Evolutionary conservation across 352 stramenopile species (phyloP).

Genomic region (Pythium rhizo-oryzae): DNA sequence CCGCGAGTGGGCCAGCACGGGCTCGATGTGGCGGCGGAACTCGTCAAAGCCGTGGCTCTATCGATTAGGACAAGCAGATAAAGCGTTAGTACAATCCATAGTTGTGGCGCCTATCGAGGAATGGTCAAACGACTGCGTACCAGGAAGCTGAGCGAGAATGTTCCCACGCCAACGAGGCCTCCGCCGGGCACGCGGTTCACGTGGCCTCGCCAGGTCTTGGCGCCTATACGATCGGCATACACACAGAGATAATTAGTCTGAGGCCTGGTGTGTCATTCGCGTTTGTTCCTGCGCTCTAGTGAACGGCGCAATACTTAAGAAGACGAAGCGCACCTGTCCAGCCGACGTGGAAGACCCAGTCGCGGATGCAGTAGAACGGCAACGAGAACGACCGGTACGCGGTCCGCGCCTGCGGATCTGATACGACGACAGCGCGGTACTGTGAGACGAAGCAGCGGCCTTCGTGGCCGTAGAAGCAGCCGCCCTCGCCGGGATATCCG

Average conservation of each 20-base stretch:
- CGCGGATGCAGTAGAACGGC: slow-evolving; percentile 75
- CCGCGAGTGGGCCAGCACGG: slow-evolving; percentile 62
- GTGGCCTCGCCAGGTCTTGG: slow-evolving; percentile 62
- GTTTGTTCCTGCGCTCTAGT: too few relatives aligned
- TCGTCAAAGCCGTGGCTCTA: slow-evolving; percentile 79
- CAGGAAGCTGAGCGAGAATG: slow-evolving; percentile 64
- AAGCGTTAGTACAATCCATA: neutral
- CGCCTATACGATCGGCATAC: slow-evolving; percentile 33
- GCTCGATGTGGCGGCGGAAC: slow-evolving; percentile 66
- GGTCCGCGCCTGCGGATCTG: slow-evolving; percentile 33
- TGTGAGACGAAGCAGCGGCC: slow-evolving; percentile 77
- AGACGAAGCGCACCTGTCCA: slow-evolving; percentile 48
- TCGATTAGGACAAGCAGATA: neutral
- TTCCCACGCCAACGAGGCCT: slow-evolving; percentile 66
- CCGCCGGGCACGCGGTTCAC: slow-evolving; percentile 74
- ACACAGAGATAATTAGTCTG: neutral
- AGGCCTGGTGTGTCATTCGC: too few relatives aligned
- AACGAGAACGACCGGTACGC: slow-evolving; percentile 79
- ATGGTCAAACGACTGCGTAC: slow-evolving; percentile 23
- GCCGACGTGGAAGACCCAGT: slow-evolving; percentile 66
- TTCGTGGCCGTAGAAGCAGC: slow-evolving; percentile 76
- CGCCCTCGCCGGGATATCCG: slow-evolving; percentile 79
- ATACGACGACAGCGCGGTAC: slow-evolving; percentile 77
- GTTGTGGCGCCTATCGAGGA: neutral
- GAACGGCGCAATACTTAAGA: too few relatives aligned